Base-by-base conservation (phyloP, 345 rosid species). In the Citrus maxima region DNA sequence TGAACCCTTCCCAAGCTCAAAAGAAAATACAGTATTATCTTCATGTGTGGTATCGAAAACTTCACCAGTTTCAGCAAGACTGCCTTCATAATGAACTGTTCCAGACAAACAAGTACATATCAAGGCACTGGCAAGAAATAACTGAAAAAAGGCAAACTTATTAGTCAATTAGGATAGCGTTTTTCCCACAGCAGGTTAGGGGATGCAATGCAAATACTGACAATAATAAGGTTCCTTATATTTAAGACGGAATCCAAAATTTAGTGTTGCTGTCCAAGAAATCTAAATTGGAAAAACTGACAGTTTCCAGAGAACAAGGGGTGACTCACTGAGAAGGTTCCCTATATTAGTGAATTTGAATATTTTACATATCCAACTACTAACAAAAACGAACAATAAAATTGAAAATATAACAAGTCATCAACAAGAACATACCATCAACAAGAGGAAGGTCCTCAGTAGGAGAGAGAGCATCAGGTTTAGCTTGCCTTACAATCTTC, bases 51-150 rank as follows among this genome's bases (percentile, higher is more conserved):
- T 90, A 76, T 96, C 99, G 71, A 96, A 96, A 27, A 94, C 93
- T 77, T 92, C 95, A 19, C 91, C 97, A 60, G 88, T 93, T 83
- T 92, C 96, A 51, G 92, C 96, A 70, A 94, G 89, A 6, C 79
- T 86, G 61, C 96, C 98, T 88, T 94, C 97, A 62, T 94, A 96
- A 77, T 90, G 98, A 85, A 96, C 99, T 94, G 85, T 58, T 61
- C 83, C 79, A 84, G 38, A 73, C 22, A 68, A 78, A 75, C 55
- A 70, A 30, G 28, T 28, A 46, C 46, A 46, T 21, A 60, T 73
- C 65, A 62, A 30, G 56, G 58, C 40, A 62, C 25, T 1, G 10
- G 46, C 27, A 35, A 13, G 34, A 35, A 46, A 7, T 1, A n/a
- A 19, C 18, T 64, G 61, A 30, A 71, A 51, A 46, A 7, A 25